Conservation (phyloP, 2,329 filamentous ascomycete genomes). For the Ophiostoma sp. region DNA sequence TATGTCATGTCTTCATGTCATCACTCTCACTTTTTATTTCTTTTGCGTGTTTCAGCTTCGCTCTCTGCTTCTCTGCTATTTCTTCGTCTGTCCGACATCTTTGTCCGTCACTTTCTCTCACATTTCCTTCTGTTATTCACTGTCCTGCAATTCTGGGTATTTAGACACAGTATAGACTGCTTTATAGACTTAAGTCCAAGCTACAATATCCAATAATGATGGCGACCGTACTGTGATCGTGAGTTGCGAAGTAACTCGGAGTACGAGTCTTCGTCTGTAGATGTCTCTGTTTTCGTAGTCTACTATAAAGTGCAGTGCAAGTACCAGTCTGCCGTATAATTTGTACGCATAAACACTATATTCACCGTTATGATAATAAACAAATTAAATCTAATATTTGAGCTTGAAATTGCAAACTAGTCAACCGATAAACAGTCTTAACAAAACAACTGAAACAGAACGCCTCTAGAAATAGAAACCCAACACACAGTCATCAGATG, state of each 20-base stretch:
- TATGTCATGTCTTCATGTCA: background rate
- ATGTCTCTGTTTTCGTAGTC: too few species aligned
- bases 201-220: background rate
- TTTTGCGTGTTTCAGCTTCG: background rate
- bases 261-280: too few species aligned
- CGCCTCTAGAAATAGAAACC: background rate
- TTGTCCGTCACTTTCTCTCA: background rate
- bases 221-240: background rate
- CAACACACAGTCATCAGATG: background rate
- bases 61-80: background rate
- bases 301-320: too few species aligned
- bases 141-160: slow-evolving; percentile 5
- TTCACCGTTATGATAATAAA: too few species aligned
- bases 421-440: background rate
- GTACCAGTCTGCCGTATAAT: too few species aligned
- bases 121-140: background rate
- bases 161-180: slow-evolving; percentile 9
- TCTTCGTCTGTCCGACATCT: background rate
- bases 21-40: background rate
- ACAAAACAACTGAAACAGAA: background rate
- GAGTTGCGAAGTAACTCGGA: too few species aligned
- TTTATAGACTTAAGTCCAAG: slow-evolving; percentile 6
- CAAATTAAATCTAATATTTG: too few species aligned
- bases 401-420: too few species aligned
- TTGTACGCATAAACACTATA: too few species aligned